Evolutionary conservation across 768 basidiomycete species (phyloP), one percentile per base, ranked within the genome.

Genomic region (Podaxis sp.): DNA sequence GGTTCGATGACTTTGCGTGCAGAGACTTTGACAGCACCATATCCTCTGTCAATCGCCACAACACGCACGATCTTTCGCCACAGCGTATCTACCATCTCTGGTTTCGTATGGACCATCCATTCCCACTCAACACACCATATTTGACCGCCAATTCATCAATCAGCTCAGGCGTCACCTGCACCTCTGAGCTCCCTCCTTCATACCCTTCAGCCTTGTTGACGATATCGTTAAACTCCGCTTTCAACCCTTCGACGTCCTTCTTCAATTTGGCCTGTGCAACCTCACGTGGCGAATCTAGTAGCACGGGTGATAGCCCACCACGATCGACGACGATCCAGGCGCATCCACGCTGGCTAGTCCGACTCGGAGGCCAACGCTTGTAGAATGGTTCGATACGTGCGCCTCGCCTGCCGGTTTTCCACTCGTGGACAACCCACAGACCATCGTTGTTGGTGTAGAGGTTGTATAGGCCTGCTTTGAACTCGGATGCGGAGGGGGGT

Each of bases 311-410:
- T 54, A 53, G 35, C 35, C 32, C 32, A 32, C 72, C 72, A 28
- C 74, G 62, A 61, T 72, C 64, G n/a, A 72, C 70, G 16, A 63
- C 63, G 16, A 78, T 76, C 76, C 76, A 78, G 5, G 71, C 69
- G 5, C 71, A 71, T 38, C 71, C 72, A 10, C 62, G 55, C 6
- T 57, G 28, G 27, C 73, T 72, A 3, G 73, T 77, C 13, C 69
- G 69, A 54, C 74, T 77, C 1, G 77, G 77, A 28, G 75, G 74
- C 75, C 76, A 78, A 18, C 75, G 72, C 2, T 68, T 57, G 5
- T 73, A 56, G 50, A 74, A 76, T 7, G 69, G 61, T 16, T 72
- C 57, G 11, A 76, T 56, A 25, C 67, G 66, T 5, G 63, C 61
- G 6, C 66, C 6, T 13, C n/a, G 28, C 5, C 57, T 11, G 66